phyloP scores from a whole-genome alignment of 139 green algal genomes.

The Bryopsis sp. region DNA sequence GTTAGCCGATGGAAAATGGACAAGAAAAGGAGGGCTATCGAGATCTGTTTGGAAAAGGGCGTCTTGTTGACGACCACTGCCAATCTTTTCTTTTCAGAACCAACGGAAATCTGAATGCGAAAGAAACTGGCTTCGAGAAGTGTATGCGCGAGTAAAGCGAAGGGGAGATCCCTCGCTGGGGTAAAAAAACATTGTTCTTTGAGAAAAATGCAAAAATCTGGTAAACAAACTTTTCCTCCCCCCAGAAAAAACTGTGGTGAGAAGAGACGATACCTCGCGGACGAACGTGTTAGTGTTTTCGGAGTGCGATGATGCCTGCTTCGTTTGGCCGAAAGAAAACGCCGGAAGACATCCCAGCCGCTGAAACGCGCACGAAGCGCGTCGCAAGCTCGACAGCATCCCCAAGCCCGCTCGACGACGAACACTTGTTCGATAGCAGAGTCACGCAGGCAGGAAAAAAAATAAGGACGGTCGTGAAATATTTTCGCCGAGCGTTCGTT shows the following conservation, averaged over 20 bases:
- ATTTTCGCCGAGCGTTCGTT: too few species aligned
- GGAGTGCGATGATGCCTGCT: slow-evolving; percentile 31
- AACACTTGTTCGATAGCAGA: too few species aligned
- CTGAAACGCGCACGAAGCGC: too few species aligned
- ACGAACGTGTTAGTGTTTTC: slow-evolving; percentile 82
- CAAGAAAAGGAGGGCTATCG: background rate
- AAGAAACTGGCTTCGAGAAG: background rate
- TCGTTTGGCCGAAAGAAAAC: too few species aligned
- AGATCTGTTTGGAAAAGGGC: background rate
- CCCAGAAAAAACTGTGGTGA: background rate
- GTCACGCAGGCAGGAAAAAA: too few species aligned
- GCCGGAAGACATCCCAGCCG: too few species aligned
- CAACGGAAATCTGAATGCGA: background rate
- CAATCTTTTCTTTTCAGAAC: background rate
- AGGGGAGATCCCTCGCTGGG: too few species aligned
- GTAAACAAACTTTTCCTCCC: background rate
- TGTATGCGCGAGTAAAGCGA: background rate
- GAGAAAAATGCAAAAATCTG: too few species aligned
- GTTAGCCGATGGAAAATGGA: background rate
- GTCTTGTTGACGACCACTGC: background rate
- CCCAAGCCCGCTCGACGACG: too few species aligned
- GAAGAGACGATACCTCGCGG: slow-evolving; percentile 41
- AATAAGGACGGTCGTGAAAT: too few species aligned
- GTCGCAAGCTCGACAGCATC: too few species aligned
- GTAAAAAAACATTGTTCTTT: too few species aligned